Base-by-base conservation (phyloP, 2,329 filamentous ascomycete species). In the Exserohilum rostratum region DNA sequence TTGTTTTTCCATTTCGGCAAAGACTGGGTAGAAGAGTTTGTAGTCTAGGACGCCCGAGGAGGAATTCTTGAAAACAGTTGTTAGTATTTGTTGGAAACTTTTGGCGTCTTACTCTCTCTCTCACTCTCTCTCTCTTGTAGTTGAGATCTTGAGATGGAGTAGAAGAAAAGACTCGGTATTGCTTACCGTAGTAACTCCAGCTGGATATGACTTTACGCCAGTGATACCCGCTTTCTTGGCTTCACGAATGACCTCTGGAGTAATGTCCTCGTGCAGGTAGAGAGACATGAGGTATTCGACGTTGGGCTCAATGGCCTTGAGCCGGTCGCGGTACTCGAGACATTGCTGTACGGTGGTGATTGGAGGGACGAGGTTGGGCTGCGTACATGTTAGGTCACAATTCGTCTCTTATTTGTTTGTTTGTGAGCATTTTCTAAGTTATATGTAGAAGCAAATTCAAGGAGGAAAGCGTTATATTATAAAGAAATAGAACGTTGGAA, bases 1-100 rank as follows among this genome's bases (percentile, higher is more conserved):
- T 62, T 92, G 85, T 55, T 87, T 79, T 72, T 96, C 89, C 93
- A 98, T 97, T 61, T 90, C 90, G n/a, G 83, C 84, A 70, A 98
- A 96, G 12, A 93, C 90, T 6, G 86, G 85, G 70, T 90, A 89
- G 77, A 91, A 93, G 29, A 82, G 77, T 56, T 87, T 85, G 67
- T 90, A 85, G 52, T 86, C 84, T 13, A 89, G 79, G 20, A 93
- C 89, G 11, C 90, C 90, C 22, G 84, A 85, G 31, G 80, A 80
- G 3, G 83, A 86, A 68, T 87, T 86, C 62, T 72, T 30, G 3
- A 6, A n/a, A 10, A 3, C 12, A n/a, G 13, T 34, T 22, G 50
- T 29, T 52, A 34, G n/a, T 40, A 3, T n/a, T n/a, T n/a, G n/a
- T n/a, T n/a, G n/a, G n/a, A n/a, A n/a, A n/a, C n/a, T n/a, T n/a